phyloP scores from a whole-genome alignment of 1,139 yeast genomes.

The Wickerhamomyces sp. region DNA sequence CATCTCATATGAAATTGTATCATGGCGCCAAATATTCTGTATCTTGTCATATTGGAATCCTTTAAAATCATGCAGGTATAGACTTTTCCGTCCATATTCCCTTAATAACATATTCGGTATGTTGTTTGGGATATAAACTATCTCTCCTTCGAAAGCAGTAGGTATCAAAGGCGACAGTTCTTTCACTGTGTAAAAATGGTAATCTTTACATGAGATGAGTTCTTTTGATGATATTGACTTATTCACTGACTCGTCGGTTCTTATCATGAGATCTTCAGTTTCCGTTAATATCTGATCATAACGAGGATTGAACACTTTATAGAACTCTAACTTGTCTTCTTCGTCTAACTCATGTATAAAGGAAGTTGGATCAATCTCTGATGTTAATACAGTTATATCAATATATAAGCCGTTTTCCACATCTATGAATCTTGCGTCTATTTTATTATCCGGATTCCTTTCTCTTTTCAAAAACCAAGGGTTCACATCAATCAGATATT shows the following conservation, averaged over 20 bases:
- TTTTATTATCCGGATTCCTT: constrained; percentile 41
- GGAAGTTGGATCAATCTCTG: constrained; percentile 19
- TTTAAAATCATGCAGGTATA: constrained; percentile 25
- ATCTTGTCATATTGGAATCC: constrained; percentile 31
- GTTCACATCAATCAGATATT: constrained; percentile 48
- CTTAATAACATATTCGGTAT: constrained; percentile 35
- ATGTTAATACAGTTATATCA: constrained; percentile 45
- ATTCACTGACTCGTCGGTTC: constrained; percentile 54
- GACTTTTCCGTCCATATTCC: constrained; percentile 35
- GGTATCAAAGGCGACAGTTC: constrained; percentile 43
- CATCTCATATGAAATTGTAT: constrained; percentile 12
- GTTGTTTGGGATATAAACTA: constrained; percentile 39
- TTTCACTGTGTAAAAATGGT: constrained; percentile 41
- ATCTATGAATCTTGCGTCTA: constrained; percentile 61
- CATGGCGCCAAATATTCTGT: constrained; percentile 32
- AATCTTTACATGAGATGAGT: constrained; percentile 45
- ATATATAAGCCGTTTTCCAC: constrained; percentile 50
- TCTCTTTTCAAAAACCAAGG: constrained; percentile 33
- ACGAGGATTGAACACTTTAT: constrained; percentile 36
- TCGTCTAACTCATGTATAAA: constrained; percentile 16
- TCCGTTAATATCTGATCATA: constrained; percentile 25
- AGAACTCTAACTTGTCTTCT: constrained; percentile 27
- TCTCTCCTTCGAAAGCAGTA: constrained; percentile 47
- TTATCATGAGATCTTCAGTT: constrained; percentile 62
- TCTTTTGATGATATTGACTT: constrained; percentile 11